Base-by-base conservation (phyloP, 306 rosid species). In the Ceratonia siliqua region DNA sequence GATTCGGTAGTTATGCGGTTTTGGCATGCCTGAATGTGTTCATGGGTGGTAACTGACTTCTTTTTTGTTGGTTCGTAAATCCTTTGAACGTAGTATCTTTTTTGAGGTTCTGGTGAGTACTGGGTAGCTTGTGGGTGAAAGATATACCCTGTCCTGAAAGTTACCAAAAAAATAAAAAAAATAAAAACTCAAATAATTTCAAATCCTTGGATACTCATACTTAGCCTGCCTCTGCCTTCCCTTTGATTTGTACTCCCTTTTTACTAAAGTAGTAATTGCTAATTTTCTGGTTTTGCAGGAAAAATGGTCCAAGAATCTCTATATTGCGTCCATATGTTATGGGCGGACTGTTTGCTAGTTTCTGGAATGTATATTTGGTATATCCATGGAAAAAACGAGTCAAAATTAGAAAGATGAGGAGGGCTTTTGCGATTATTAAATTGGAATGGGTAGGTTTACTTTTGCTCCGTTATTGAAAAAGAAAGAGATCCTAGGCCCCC, bases 331-430 rank as follows among this genome's bases (percentile, higher is more conserved):
- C 5, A 92, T 92, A 79, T 92, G 98, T 77, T 85, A 89, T 18
- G 98, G 98, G 39, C 86, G 98, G 80, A 92, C 96, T 1, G 98
- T 92, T 70, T 90, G 96, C 88, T 92, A 87, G 84, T 83, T 81
- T 32, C 59, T 61, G 78, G 81, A 18, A 74, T 78, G 74, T 82
- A 70, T 66, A 70, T 67, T 68, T 76, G 82, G 79, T 54, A 63
- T 62, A 53, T 68, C 79, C 85, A 35, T 42, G 74, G 41, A 57
- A 70, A 68, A 71, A 79, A 20, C 21, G 67, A 39, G 74, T 82
- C 57, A 73, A 83, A 72, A 52, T 71, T 50, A 80, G 41, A 32
- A 78, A 49, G 80, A 56, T 65, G 64, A 30, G 74, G 74, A 66
- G 75, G 33, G 80, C 62, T 76, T 66, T 7, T 22, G 17, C 28